Evolutionary conservation across 768 basidiomycete genomes (phyloP), one percentile per base, ranked within the genome.

Genomic region (Suillus weaverae): DNA sequence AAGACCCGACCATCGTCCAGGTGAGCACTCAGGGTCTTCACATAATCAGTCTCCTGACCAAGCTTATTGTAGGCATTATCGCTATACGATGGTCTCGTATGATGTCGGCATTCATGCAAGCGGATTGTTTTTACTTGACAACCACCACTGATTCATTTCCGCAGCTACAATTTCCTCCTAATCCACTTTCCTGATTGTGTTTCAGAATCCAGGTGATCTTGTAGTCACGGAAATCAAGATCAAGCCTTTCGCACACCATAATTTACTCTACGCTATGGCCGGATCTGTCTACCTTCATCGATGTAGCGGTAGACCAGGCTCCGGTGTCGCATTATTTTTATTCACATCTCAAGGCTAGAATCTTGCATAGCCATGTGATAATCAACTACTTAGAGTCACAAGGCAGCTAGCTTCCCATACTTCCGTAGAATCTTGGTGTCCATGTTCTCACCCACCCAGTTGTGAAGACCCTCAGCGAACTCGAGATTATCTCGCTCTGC

Each of bases 1-100:
- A 97, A 76, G 97, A 99, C 77, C 97, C 97, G 38, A 99, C 97
- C 26, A 99, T 99, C 76, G 96, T 99, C 16, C 95, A 99, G 88
- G 97, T 91, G 68, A 62, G 82, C 75, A 30, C 60, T 55, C 39
- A 30, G 61, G 56, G 59, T 43, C 61, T 46, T 20, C 69, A 55
- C 69, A 66, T 44, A 62, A 61, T 41, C 43, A 41, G 18, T 39
- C 22, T 43, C 62, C 57, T 35, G 60, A 61, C 71, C 62, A 41
- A 60, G 44, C 66, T 64, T 22, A 69, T 39, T 66, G 46, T 70
- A 97, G 95, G 95, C 96, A 32, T 78, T 99, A 67, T 97, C 95
- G 60, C 81, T 99, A 66, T 99, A 97, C 75, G 96, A 98, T 70
- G 96, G 95, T 39, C 82, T 98, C 67, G 95, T 97, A 43, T 41